Percentiles rank a stretch among this genome's conserved stretches.
Conservation (phyloP, 2,329 filamentous ascomycete species). For the Aspergillus udagawae region DNA sequence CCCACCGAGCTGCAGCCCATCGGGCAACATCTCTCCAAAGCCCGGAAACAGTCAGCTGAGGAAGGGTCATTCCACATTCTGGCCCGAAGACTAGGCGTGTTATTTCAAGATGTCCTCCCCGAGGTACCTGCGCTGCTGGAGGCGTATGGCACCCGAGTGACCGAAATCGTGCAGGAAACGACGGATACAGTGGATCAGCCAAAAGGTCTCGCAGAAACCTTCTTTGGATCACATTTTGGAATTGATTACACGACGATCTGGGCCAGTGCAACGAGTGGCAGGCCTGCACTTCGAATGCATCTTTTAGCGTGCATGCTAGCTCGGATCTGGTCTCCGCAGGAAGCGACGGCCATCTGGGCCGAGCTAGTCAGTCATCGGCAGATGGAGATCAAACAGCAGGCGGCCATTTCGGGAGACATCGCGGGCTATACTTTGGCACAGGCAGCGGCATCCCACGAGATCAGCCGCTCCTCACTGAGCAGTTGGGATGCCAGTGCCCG, state of each 20-base stretch:
- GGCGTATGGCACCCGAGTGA: slow-evolving; percentile 16
- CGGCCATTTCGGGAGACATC: not conserved
- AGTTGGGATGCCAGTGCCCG: no score
- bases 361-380: not conserved
- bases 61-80: slow-evolving; percentile 33
- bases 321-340: not conserved
- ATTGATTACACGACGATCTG: slow-evolving; percentile 8
- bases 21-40: slow-evolving; percentile 26
- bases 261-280: not conserved
- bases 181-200: not conserved
- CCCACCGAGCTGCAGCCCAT: slow-evolving; percentile 35
- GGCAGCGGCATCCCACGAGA: not conserved
- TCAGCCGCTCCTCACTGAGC: not conserved
- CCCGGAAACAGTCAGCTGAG: slow-evolving; percentile 36
- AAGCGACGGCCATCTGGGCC: not conserved
- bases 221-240: slow-evolving; percentile 6
- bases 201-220: not conserved
- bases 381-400: not conserved
- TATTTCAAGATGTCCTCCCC: slow-evolving; percentile 37
- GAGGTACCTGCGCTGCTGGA: slow-evolving; percentile 28
- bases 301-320: not conserved
- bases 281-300: not conserved
- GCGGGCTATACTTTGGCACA: not conserved
- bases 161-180: slow-evolving; percentile 5
- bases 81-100: slow-evolving; percentile 37